These are phyloP conservation scores for Neurospora intermedia DNA, from an alignment of 495 filamentous ascomycete genomes.

Conservation along the genomic window DNA sequence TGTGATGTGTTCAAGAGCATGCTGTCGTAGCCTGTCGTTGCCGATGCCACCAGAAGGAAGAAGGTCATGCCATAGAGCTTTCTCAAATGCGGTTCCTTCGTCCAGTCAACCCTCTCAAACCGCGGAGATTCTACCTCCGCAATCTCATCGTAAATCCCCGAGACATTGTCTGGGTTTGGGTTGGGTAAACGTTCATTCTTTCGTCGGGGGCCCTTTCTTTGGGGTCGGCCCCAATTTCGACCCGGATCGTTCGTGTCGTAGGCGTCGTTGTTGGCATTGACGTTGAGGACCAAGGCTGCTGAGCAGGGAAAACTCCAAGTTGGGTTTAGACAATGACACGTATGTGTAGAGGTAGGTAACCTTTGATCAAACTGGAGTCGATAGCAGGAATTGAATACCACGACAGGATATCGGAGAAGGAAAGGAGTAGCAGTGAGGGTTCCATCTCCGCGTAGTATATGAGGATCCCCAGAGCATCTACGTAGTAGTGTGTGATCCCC, in stretches of 20 bases:
- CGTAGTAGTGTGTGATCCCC: not conserved
- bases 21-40: slow-evolving; percentile 58
- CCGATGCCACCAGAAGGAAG: slow-evolving; percentile 51
- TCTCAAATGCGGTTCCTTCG: slow-evolving; percentile 45
- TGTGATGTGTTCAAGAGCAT: slow-evolving; percentile 50
- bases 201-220: not conserved
- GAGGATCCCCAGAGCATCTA: not conserved
- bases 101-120: slow-evolving; percentile 52
- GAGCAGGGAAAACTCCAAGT: not conserved
- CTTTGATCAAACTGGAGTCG: not conserved
- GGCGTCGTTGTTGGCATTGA: not conserved
- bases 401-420: not conserved
- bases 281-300: not conserved
- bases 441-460: not conserved
- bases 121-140: slow-evolving; percentile 36
- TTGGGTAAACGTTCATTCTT: not conserved
- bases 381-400: not conserved
- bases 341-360: not conserved
- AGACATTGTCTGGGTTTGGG: slow-evolving; percentile 6
- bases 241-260: not conserved
- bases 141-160: slow-evolving; percentile 28
- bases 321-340: not conserved
- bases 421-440: not conserved
- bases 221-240: not conserved
- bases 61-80: slow-evolving; percentile 46